Evolutionary conservation across 768 basidiomycete genomes (phyloP).

Genomic region (Symmetrospora coprosmae): DNA sequence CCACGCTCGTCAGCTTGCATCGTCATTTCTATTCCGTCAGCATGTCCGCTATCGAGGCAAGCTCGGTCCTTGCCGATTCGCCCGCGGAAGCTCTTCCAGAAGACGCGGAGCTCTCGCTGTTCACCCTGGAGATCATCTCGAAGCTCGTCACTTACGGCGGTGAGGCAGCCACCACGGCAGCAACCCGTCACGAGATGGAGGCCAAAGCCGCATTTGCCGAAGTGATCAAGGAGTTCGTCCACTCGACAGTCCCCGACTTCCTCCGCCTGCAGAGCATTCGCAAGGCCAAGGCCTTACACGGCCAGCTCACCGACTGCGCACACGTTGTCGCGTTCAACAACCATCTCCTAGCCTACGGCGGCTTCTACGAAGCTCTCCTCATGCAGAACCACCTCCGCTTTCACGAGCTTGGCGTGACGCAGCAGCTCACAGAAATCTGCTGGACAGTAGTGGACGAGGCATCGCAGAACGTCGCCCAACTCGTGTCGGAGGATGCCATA

Average conservation of each 20-base stretch:
- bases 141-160: constrained; percentile 51
- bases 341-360: constrained; percentile 23
- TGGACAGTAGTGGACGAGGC: constrained; percentile 21
- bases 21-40: constrained; percentile 35
- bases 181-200: too few species aligned
- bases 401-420: constrained; percentile 17
- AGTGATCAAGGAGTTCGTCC: constrained; percentile 21
- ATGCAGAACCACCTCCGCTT: constrained; percentile 14
- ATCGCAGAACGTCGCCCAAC: not conserved
- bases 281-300: not conserved
- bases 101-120: constrained; percentile 49
- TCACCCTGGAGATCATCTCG: constrained; percentile 59
- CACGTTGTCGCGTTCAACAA: constrained; percentile 23
- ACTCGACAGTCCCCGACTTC: constrained; percentile 18
- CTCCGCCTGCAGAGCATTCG: constrained; percentile 19
- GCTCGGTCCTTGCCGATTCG: not conserved
- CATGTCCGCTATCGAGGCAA: not conserved
- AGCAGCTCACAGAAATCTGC: constrained; percentile 1
- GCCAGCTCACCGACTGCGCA: not conserved
- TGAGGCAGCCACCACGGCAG: constrained; percentile 45
- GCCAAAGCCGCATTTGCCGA: constrained; percentile 11
- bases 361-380: constrained; percentile 25
- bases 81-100: constrained; percentile 38
- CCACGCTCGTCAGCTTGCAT: constrained; percentile 51
- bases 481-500: constrained; percentile 11